Conservation (phyloP, 2,329 filamentous ascomycete species). For the Davidsoniella neocaledoniae region DNA sequence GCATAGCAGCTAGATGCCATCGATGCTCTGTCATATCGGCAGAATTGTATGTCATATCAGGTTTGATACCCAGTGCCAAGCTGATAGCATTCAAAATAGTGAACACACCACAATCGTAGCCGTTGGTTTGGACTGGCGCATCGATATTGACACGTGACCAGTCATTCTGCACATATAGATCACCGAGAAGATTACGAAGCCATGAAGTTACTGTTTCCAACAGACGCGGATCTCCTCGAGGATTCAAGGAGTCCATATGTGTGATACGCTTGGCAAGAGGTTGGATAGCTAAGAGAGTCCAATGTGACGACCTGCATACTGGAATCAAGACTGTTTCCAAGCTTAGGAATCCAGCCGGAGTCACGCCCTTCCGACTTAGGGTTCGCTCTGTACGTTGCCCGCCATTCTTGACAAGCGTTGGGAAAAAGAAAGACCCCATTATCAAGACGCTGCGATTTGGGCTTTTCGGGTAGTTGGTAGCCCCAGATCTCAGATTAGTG, state of each 20-base stretch:
- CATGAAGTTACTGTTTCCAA: constrained; percentile 31
- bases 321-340: constrained; percentile 54
- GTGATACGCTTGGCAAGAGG: constrained; percentile 43
- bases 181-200: constrained; percentile 39
- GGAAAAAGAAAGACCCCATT: constrained; percentile 51
- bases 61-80: constrained; percentile 35
- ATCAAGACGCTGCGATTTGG: constrained; percentile 41
- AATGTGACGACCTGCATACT: constrained; percentile 47
- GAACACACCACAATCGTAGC: constrained; percentile 63
- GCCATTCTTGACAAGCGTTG: constrained; percentile 31
- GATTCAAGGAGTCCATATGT: constrained; percentile 51
- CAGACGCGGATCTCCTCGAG: constrained; percentile 23
- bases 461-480: constrained; percentile 28
- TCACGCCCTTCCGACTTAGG: constrained; percentile 38
- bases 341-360: constrained; percentile 43
- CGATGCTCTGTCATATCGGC: constrained; percentile 42
- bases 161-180: constrained; percentile 36
- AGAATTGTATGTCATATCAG: constrained; percentile 30
- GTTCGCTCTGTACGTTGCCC: constrained; percentile 33
- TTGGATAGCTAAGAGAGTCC: constrained; percentile 54
- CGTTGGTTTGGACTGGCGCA: constrained; percentile 45
- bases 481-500: constrained; percentile 39
- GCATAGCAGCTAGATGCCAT: constrained; percentile 43
- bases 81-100: constrained; percentile 57
- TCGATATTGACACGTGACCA: constrained; percentile 39